Evolutionary conservation across 495 filamentous ascomycete genomes (phyloP), one percentile per base, ranked within the genome.

Genomic region (Aspergillus mulundensis): DNA sequence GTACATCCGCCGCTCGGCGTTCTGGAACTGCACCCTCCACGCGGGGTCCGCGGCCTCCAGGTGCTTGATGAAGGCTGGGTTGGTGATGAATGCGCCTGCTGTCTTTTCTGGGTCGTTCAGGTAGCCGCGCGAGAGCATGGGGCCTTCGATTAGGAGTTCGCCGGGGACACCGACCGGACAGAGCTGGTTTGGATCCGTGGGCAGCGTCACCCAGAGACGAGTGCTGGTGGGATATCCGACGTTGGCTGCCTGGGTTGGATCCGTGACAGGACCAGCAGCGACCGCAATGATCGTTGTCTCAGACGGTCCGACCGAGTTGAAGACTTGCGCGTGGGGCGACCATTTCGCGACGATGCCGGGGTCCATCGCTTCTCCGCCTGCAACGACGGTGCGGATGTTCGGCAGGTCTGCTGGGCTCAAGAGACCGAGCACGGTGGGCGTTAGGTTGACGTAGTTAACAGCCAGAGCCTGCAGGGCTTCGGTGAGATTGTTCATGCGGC

Each of bases 91-190:
- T 8, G 34, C 53, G 59, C 12, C 78, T 50, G 18, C 67, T 51
- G 10, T 57, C n/a, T 53, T 34, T 21, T 43, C 42, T 24, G 65
- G 58, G 18, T 39, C 41, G 23, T 61, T 57, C 5, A 68, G 42
- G 44, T 69, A 71, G 1, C 59, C 59, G 15, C 59, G 50, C 0
- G 54, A 49, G 0, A 67, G 40, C 40, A 52, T 47, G 1, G 76
- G 75, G 0, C 80, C 80, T 38, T 72, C 70, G 10, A 82, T 63
- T 0, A 73, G 52, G n/a, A 82, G 56, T 55, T 82, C 80, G 3
- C 78, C 79, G 4, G 73, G 63, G 1, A 62, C 64, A 5, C 78
- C 79, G 18, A 75, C 59, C 6, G 76, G 74, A 20, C 70, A 52
- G 1, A 78, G 54, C 6, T 36, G n/a, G 36, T 43, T 20, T 6